Percentiles rank a stretch among this genome's conserved stretches.
Conservation (phyloP, 2,329 filamentous ascomycete genomes). For the Penicillium occitanis region DNA sequence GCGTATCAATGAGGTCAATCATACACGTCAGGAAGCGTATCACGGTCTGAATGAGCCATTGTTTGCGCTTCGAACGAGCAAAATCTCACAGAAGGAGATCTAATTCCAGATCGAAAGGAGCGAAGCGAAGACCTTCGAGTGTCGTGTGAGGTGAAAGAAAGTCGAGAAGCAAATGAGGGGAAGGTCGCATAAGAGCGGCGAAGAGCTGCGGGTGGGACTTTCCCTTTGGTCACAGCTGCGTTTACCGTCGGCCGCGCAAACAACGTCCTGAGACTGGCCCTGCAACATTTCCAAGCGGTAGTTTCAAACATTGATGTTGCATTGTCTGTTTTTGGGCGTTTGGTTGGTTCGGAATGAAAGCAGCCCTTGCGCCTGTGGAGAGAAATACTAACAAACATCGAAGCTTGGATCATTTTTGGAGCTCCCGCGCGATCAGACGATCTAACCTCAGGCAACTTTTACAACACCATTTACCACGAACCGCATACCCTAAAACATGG, state of each 20-base stretch:
- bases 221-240: constrained; percentile 21
- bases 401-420: constrained; percentile 15
- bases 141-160: constrained; percentile 16
- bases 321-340: background rate
- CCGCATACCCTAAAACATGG: constrained; percentile 32
- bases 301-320: constrained; percentile 34
- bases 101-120: constrained; percentile 23
- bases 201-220: constrained; percentile 29
- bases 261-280: constrained; percentile 24
- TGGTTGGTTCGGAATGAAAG: background rate
- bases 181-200: constrained; percentile 25
- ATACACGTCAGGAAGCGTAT: constrained; percentile 48
- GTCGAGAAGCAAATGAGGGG: constrained; percentile 25
- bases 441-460: background rate
- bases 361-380: constrained; percentile 13
- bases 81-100: constrained; percentile 28
- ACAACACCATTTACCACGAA: background rate
- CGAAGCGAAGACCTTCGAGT: constrained; percentile 23
- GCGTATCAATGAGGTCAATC: constrained; percentile 24
- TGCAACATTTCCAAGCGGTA: constrained; percentile 29
- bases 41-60: constrained; percentile 47
- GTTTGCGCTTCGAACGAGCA: constrained; percentile 45
- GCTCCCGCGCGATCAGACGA: constrained; percentile 5
- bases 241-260: constrained; percentile 25
- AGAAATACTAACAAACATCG: background rate